A percentile compares a stretch with the other conserved stretches of the same genome.
These are phyloP conservation scores for Leucocoprinus birnbaumii DNA, from an alignment of 768 basidiomycete genomes.

Conservation along the genomic window DNA sequence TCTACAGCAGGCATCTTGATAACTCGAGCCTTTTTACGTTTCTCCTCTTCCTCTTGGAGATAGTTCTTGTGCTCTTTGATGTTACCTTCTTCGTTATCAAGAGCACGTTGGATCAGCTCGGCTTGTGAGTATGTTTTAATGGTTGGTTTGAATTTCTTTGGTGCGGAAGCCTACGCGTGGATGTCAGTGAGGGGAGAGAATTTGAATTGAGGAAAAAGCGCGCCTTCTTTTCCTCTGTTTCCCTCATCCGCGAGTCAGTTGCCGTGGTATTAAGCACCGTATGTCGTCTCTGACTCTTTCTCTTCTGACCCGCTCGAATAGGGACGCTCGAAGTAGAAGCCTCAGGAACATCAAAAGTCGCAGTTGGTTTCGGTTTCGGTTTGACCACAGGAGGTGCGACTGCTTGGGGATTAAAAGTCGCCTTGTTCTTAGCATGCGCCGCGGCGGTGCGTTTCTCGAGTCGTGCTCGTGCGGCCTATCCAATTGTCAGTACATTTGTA, in stretches of 20 bases:
- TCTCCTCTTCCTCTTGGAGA: conserved; percentile 78
- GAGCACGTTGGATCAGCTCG: conserved; percentile 79
- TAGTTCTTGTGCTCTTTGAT: conserved; percentile 77
- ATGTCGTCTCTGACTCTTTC: conserved; percentile 65
- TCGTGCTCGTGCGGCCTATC: conserved; percentile 51
- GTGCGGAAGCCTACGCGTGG: conserved; percentile 49
- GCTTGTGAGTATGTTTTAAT: conserved; percentile 65
- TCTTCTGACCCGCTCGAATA: conserved; percentile 23
- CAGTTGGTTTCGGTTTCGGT: conserved; percentile 24
- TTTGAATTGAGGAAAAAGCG: conserved; percentile 10
- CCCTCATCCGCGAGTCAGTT: conserved; percentile 61
- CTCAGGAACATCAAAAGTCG: conserved; percentile 8
- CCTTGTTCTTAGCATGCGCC: conserved; percentile 64
- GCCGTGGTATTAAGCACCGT: conserved; percentile 72
- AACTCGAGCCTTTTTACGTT: conserved; percentile 63
- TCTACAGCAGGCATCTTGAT: conserved; percentile 52
- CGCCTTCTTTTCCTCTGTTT: conserved; percentile 62
- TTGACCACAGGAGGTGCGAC: conserved; percentile 21
- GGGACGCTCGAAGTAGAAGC: neutral
- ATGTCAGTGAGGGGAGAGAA: neutral
- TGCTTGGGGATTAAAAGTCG: conserved; percentile 63
- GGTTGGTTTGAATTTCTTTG: conserved; percentile 58
- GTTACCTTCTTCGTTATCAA: conserved; percentile 88
- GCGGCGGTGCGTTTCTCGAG: conserved; percentile 62
- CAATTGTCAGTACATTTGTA: neutral